Percentiles rank a stretch among this genome's conserved stretches.
Conservation (phyloP, 2,329 filamentous ascomycete species). For the Macroventuria anomochaeta region DNA sequence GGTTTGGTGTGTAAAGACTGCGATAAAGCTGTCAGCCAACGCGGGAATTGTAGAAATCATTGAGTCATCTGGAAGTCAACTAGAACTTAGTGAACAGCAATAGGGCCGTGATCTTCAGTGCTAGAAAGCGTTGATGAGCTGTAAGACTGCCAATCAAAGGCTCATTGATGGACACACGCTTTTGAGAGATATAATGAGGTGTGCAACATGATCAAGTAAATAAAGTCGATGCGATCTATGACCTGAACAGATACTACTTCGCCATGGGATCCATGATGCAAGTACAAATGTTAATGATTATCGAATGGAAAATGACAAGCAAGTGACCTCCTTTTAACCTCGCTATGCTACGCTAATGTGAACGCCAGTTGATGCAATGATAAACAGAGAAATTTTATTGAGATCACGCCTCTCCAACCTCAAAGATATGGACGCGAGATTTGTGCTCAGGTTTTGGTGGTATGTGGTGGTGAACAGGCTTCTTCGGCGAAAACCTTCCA, state of each 20-base stretch:
- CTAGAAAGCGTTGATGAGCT: background rate
- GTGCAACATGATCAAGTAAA: too few species aligned
- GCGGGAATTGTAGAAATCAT: background rate
- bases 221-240: background rate
- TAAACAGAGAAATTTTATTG: background rate
- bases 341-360: conserved; percentile 17
- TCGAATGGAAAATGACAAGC: background rate
- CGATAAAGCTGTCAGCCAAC: background rate
- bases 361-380: conserved; percentile 18
- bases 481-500: conserved; percentile 50
- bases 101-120: background rate
- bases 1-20: background rate
- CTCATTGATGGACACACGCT: background rate
- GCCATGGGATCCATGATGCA: background rate
- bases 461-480: conserved; percentile 52
- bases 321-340: conserved; percentile 7
- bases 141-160: conserved; percentile 1
- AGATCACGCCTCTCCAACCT: conserved; percentile 42
- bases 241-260: background rate
- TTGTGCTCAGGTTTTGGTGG: conserved; percentile 50
- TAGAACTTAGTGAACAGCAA: background rate
- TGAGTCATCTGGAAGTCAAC: background rate
- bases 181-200: too few species aligned
- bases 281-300: background rate
- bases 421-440: conserved; percentile 49